Base-by-base conservation (phyloP, 108 stramenopile species). In the Chaetoceros muelleri region DNA sequence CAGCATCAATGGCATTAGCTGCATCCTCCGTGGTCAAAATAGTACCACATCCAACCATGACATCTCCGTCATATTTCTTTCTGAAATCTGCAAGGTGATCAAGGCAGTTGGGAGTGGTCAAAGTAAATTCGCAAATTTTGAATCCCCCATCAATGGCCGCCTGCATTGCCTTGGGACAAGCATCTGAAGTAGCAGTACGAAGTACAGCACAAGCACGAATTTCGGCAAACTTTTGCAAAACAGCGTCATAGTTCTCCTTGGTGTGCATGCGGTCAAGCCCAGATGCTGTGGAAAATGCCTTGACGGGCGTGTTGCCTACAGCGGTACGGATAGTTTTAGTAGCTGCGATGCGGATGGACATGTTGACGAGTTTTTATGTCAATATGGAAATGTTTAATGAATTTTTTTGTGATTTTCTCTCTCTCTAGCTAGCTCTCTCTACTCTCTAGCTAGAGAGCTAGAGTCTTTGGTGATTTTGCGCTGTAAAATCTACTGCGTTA, bases 131-230 rank as follows among this genome's bases (percentile, higher is more conserved):
- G 2, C 67, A 73, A 48, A 90, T 86, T 57, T 87, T 80, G 75
- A 90, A 86, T 44, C 89, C 89, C 31, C 89, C 89, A 44, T 90
- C 89, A 59, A 90, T 87, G 44, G 85, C 81, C 23, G 89, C 89
- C 59, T 81, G 78, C 89, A 90, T 90, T 47, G 89, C 89, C 54
- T 84, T 84, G 52, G 89, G 89, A 51, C 84, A 85, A 1, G 80
- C 82, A 18, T 75, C 82, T 2, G 80, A 80, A 25, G 88, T 90
- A 51, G 89, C 66, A 24, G 89, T 90, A 49, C 89, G 84, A 18
- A 90, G 80, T 17, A 90, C 88, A 46, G 89, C 89, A 53, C 82
- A 82, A 25, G 85, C 79, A 55, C 89, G 82, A 56, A 81, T 74
- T 16, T 66, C 28, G 34, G 84, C 82, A 65, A 90, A 90, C 53